Conservation (phyloP, 805 yeast genomes). For the Wickerhamomyces canadensis region DNA sequence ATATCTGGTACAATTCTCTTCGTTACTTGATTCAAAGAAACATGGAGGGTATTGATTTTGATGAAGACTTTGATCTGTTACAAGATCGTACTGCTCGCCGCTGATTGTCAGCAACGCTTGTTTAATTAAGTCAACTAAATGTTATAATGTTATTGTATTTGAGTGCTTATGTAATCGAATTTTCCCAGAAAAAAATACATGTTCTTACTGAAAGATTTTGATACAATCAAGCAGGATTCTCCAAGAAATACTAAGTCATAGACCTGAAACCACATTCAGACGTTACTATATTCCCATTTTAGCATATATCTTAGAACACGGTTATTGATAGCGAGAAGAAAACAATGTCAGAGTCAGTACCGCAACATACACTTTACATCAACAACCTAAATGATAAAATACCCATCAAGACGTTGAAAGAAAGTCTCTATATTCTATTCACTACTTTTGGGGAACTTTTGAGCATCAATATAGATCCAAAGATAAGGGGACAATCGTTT, state of each 20-base stretch:
- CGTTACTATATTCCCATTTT: too few species aligned
- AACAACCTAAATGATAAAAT: conserved; percentile 57
- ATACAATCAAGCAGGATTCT: too few species aligned
- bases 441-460: conserved; percentile 63
- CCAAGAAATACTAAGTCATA: too few species aligned
- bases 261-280: too few species aligned
- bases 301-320: too few species aligned
- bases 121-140: too few species aligned
- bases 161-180: too few species aligned
- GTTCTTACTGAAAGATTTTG: too few species aligned
- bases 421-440: conserved; percentile 52
- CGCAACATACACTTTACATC: conserved; percentile 51
- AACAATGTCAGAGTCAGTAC: conserved; percentile 1
- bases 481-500: conserved; percentile 65
- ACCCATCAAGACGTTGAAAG: conserved; percentile 37
- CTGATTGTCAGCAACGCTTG: too few species aligned
- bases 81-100: neutral
- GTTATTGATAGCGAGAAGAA: too few species aligned
- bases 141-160: too few species aligned
- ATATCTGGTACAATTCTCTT: conserved; percentile 84
- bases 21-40: conserved; percentile 66
- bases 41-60: conserved; percentile 47
- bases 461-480: conserved; percentile 40
- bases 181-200: too few species aligned
- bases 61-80: conserved; percentile 26